Evolutionary conservation across 257 asterid genomes (phyloP).

Genomic region (Schizonepeta tenuifolia): DNA sequence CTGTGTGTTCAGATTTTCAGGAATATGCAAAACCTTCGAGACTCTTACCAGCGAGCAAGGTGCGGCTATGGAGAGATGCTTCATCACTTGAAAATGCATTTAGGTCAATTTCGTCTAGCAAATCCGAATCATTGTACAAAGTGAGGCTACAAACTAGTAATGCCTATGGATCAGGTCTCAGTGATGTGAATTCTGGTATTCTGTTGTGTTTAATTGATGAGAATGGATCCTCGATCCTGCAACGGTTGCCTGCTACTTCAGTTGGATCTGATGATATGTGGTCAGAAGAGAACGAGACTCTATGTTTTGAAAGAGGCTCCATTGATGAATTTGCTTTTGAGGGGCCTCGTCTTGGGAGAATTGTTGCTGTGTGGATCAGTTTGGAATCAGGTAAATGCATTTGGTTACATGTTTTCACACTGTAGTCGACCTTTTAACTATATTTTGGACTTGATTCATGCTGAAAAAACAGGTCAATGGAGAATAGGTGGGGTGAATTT

Average conservation of each 20-base stretch:
- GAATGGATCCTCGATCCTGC: slow-evolving; percentile 75
- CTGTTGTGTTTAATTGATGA: slow-evolving; percentile 78
- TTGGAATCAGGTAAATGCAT: slow-evolving; percentile 72
- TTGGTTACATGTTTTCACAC: not conserved
- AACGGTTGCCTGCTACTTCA: slow-evolving; percentile 61
- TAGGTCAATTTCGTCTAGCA: slow-evolving; percentile 33
- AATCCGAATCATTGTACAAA: slow-evolving; percentile 48
- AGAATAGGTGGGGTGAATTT: slow-evolving; percentile 62
- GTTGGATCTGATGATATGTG: slow-evolving; percentile 24
- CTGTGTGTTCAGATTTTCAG: slow-evolving; percentile 66
- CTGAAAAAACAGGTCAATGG: slow-evolving; percentile 68
- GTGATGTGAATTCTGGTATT: slow-evolving; percentile 61
- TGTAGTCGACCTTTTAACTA: not conserved
- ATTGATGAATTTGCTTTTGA: slow-evolving; percentile 71
- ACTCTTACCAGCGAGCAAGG: slow-evolving; percentile 62
- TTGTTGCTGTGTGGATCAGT: slow-evolving; percentile 80
- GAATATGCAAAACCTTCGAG: slow-evolving; percentile 73
- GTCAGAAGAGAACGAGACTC: slow-evolving; percentile 43
- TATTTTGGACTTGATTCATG: not conserved
- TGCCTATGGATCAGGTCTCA: slow-evolving; percentile 65
- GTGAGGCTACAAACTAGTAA: slow-evolving; percentile 72
- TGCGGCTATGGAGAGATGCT: slow-evolving; percentile 41
- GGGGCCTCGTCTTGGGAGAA: slow-evolving; percentile 75
- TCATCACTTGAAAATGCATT: slow-evolving; percentile 39
- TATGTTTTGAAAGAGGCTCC: slow-evolving; percentile 69